Conservation (phyloP, 306 rosid genomes). For the Inga leiocalycina region DNA sequence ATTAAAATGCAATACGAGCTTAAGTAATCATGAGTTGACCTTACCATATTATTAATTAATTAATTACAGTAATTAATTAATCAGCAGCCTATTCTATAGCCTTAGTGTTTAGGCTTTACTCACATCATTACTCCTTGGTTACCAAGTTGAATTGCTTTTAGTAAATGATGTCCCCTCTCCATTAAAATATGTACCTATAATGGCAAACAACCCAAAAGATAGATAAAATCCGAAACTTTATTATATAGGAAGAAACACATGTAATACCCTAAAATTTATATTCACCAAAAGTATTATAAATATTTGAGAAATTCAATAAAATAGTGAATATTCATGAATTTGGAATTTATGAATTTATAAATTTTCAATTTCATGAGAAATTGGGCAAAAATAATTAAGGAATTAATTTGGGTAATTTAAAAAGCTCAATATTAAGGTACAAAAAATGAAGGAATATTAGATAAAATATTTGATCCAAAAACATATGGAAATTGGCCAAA, state of each 20-base stretch:
- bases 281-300: too few species aligned
- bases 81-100: not conserved
- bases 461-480: too few species aligned
- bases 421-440: too few species aligned
- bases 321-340: too few species aligned
- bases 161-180: not conserved
- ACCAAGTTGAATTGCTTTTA: constrained; percentile 29
- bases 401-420: too few species aligned
- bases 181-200: not conserved
- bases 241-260: not conserved
- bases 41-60: constrained; percentile 8
- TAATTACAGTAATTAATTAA: constrained; percentile 10
- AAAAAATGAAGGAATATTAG: too few species aligned
- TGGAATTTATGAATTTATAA: too few species aligned
- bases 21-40: constrained; percentile 26
- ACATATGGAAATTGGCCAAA: too few species aligned
- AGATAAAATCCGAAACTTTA: constrained; percentile 2
- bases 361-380: too few species aligned
- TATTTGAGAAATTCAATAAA: too few species aligned
- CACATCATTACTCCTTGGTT: not conserved
- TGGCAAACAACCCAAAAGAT: constrained; percentile 5
- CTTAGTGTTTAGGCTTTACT: not conserved
- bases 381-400: too few species aligned
- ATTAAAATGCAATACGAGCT: not conserved
- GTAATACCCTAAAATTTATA: too few species aligned